A percentile compares a stretch with the other conserved stretches of the same genome.
phyloP scores from a whole-genome alignment of 1,284 basidiomycete genomes.

The Agroathelia rolfsii region DNA sequence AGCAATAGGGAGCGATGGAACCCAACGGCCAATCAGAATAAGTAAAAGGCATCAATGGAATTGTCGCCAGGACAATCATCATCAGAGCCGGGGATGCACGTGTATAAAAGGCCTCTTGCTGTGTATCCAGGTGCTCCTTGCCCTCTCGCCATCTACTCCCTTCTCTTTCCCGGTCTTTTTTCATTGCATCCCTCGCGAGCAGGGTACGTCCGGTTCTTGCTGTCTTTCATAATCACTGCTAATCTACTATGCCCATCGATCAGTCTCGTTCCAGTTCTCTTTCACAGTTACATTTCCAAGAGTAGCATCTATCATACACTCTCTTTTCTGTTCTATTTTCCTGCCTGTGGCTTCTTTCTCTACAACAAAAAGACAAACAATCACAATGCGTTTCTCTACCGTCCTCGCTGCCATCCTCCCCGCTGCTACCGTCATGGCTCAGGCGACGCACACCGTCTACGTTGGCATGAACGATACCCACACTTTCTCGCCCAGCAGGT shows the following conservation, averaged over 20 bases:
- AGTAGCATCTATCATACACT: slow-evolving; percentile 9
- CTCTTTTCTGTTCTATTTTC: slow-evolving; percentile 7
- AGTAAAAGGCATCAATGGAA: neutral
- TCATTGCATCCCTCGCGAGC: slow-evolving; percentile 18
- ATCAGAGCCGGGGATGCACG: too few species aligned
- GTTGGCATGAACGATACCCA: slow-evolving; percentile 36
- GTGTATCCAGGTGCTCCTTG: slow-evolving; percentile 2
- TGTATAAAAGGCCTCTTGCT: neutral
- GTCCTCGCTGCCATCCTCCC: slow-evolving; percentile 31
- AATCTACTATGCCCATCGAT: slow-evolving; percentile 10
- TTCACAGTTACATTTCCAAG: slow-evolving; percentile 10
- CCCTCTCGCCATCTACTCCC: slow-evolving; percentile 10
- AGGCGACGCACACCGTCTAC: slow-evolving; percentile 25
- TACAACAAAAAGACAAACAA: too few species aligned
- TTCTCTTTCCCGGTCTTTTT: slow-evolving; percentile 1
- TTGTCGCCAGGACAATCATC: neutral
- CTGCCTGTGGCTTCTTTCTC: slow-evolving; percentile 4
- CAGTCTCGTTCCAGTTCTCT: slow-evolving; percentile 13
- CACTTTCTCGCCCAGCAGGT: too few species aligned
- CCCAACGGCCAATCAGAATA: neutral
- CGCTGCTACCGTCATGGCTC: slow-evolving; percentile 29
- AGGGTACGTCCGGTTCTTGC: slow-evolving; percentile 19
- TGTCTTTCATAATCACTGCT: slow-evolving; percentile 18
- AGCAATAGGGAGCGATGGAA: neutral
- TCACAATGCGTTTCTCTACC: slow-evolving; percentile 43